Evolutionary conservation across 2,329 filamentous ascomycete species (phyloP).

Genomic region (Capronia americana): DNA sequence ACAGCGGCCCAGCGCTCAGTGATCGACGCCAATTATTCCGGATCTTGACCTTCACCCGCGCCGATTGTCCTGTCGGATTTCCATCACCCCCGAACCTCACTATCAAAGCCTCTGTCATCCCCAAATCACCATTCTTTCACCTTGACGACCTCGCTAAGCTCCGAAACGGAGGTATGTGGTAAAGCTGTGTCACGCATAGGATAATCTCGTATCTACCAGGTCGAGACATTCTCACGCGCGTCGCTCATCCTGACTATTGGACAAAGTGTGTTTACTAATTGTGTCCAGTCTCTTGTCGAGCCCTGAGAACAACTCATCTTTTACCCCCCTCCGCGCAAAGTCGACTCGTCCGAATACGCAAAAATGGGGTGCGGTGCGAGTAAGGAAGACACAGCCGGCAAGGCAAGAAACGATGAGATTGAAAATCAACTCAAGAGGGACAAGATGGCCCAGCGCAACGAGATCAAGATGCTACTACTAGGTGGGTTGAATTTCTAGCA

Average conservation of each 20-base stretch:
- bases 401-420: conserved; percentile 99
- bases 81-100: conserved; percentile 23
- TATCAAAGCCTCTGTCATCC: conserved; percentile 18
- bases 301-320: not conserved
- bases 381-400: conserved; percentile 99
- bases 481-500: conserved; percentile 65
- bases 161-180: conserved; percentile 21
- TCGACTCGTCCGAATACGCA: conserved; percentile 51
- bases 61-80: conserved; percentile 27
- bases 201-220: not conserved
- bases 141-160: conserved; percentile 16
- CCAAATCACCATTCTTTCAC: conserved; percentile 9
- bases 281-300: not conserved
- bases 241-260: not conserved
- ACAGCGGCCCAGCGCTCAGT: conserved; percentile 24
- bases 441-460: conserved; percentile 98
- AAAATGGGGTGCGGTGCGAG: conserved; percentile 99
- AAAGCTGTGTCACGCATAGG: not conserved
- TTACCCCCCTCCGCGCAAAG: not conserved
- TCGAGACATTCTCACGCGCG: conserved; percentile 4
- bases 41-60: conserved; percentile 25
- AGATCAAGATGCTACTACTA: conserved; percentile 99
- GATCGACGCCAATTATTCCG: conserved; percentile 35
- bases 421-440: conserved; percentile 99
- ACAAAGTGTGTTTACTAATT: conserved; percentile 2